Evolutionary conservation across 208 protist species (phyloP).

Genomic region (Trypanosoma platydactyli): DNA sequence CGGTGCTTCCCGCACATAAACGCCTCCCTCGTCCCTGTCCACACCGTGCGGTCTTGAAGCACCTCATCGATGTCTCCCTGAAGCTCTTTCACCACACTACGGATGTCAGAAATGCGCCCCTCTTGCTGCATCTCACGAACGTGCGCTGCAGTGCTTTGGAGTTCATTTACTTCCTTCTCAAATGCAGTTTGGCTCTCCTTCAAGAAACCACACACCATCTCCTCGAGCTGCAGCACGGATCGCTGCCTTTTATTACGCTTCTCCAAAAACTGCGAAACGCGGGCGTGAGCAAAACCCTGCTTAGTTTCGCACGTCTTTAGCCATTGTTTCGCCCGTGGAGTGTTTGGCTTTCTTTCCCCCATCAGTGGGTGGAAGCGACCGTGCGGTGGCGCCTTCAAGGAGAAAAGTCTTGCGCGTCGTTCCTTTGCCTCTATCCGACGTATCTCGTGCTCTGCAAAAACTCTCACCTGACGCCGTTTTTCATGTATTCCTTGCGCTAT

Average conservation of each 20-base stretch:
- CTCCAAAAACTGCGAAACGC: not conserved
- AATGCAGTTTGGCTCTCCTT: conserved; percentile 1
- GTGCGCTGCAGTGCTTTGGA: not conserved
- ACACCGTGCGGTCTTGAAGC: not conserved
- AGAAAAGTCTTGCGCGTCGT: not conserved
- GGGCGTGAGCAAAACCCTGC: not conserved
- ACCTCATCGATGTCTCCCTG: not conserved
- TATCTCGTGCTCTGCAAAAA: conserved; percentile 13
- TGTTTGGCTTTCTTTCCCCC: not conserved
- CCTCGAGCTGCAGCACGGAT: not conserved
- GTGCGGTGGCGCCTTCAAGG: not conserved
- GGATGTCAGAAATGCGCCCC: not conserved
- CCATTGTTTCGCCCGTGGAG: not conserved
- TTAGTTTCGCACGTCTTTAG: not conserved
- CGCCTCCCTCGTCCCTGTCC: not conserved
- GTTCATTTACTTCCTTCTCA: conserved; percentile 1
- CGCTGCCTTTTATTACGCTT: not conserved
- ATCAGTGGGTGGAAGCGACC: not conserved
- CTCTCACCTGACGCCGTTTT: not conserved
- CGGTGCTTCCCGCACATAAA: not conserved
- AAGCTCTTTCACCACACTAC: not conserved
- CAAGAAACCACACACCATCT: not conserved
- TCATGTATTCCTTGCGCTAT: conserved; percentile 3
- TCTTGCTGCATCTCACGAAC: conserved; percentile 6
- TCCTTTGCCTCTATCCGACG: conserved; percentile 1